Evolutionary conservation across 352 stramenopile genomes (phyloP), one percentile per base, ranked within the genome.

Genomic region (Globisporangium parvum): DNA sequence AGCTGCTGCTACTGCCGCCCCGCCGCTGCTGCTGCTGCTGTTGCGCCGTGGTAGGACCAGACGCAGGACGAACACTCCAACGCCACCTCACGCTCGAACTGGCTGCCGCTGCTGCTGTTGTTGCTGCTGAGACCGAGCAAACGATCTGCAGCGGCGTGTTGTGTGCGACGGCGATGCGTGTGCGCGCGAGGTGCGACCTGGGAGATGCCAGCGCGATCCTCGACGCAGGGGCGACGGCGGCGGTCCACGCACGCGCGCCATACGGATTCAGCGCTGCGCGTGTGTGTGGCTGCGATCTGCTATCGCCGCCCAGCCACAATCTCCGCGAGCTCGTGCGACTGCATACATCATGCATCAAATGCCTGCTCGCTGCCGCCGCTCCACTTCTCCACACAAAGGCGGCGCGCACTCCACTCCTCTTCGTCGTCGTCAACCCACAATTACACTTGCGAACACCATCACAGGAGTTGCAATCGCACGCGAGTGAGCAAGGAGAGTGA

Each of bases 391-490:
- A 44, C 39, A 44, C 39, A n/a, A 44, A n/a, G 15, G 15, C 6
- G 15, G 18, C 39, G 18, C 18, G 39, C 14, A 15, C 39, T 0
- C 15, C 31, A 12, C 6, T 37, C 31, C 31, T 14, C 31, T 37
- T 37, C 6, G 5, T 37, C 6, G 5, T 37, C 31, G 31, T 37
- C 39, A 44, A 44, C 39, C 39, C 39, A 44, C 18, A 44, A 44
- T 44, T 44, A 44, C 39, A 44, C 39, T n/a, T 44, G 39, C 18
- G 18, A 44, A n/a, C 14, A 8, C 14, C 39, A 44, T 44, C 39
- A 44, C 39, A 44, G 37, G 39, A n/a, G 39, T 44, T 44, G 39
- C 39, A 44, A 47, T 47, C 42, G 42, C 42, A 18, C 42, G 42
- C 17, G n/a, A 14, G 42, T 47, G 39, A 44, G 39, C 39, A n/a